These are phyloP conservation scores for Castanopsis chinensis DNA, from an alignment of 306 rosid genomes.

Conservation along the genomic window DNA sequence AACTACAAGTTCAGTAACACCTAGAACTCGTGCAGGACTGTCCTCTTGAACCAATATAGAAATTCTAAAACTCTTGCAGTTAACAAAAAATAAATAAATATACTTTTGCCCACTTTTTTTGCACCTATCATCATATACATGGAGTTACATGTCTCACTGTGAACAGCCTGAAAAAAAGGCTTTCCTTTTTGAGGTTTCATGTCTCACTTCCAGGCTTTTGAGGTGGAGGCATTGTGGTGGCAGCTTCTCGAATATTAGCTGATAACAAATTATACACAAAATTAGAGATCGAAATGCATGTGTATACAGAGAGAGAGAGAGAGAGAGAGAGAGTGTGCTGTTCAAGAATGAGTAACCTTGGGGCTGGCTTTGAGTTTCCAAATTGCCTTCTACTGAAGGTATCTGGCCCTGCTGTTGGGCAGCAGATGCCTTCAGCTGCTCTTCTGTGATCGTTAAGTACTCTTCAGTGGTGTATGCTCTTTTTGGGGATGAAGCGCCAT, in stretches of 20 bases:
- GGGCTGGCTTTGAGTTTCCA: constrained; percentile 41
- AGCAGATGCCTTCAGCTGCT: constrained; percentile 65
- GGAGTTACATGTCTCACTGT: constrained; percentile 13
- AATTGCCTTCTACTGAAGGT: constrained; percentile 35
- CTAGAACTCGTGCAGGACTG: neutral
- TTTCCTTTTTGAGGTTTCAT: neutral
- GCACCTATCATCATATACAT: neutral
- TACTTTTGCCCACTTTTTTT: neutral
- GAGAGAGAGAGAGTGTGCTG: neutral
- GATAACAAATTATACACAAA: constrained; percentile 16
- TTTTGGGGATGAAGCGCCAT: constrained; percentile 37
- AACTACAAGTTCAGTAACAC: constrained; percentile 18
- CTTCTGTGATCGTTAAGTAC: constrained; percentile 79
- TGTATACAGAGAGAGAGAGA: neutral
- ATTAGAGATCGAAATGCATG: neutral
- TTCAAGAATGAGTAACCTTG: constrained; percentile 46
- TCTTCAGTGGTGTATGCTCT: constrained; percentile 77
- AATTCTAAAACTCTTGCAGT: constrained; percentile 1
- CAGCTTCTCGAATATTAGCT: constrained; percentile 44
- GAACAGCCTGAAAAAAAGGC: too few species aligned
- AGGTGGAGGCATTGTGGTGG: constrained; percentile 27
- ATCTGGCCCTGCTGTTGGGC: constrained; percentile 48
- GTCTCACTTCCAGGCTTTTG: constrained; percentile 44
- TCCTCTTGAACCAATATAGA: constrained; percentile 6
- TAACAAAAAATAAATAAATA: constrained; percentile 25